Base-by-base conservation (phyloP, 2,329 filamentous ascomycete genomes). In the Fusarium sulawesiense region DNA sequence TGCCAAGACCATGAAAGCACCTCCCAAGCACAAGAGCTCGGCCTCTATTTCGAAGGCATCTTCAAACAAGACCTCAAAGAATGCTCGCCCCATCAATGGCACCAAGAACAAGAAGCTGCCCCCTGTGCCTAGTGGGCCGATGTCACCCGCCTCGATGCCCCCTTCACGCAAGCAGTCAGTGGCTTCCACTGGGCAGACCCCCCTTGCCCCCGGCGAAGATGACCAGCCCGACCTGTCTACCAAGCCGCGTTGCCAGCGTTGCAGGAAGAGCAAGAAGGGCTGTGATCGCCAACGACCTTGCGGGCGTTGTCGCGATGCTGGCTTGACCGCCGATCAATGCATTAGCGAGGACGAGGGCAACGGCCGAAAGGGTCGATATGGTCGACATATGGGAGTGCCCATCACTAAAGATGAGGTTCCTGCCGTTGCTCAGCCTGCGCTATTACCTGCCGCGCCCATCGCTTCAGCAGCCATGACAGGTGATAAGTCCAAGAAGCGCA, bases 181-280 rank as follows among this genome's bases (percentile, higher is more conserved):
- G 60, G 87, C 89, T 13, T 93, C 93, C 16, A 81, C 80, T 16
- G 79, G 79, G 16, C 76, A 80, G 40, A 70, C 84, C 48, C 81
- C 84, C 7, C 83, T 83, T 10, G 87, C 85, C 49, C 84, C 85
- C 32, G 93, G 94, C 72, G 80, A 97, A 71, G 94, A 98, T 71
- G 94, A 98, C 60, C 85, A 97, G 50, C 96, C 94, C 5, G 95
- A 99, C 75, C 84, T 98, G 21, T 98, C 95, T 1, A 94, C 92
- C 72, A 98, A 98, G 83, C 96, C 96, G 60, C 94, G 96, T 68
- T 99, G 96, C 85, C 96, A 99, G 80, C 92, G 96, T 62, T 99
- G 96, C 86, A 92, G 96, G 76, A 99, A 99, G 88, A 98, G 95
- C 83, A 99, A 99, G 87, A 99, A 99, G 83, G 96, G 96, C 14